Evolutionary conservation across 2,329 filamentous ascomycete genomes (phyloP).

Genomic region (Colletotrichum sidae): DNA sequence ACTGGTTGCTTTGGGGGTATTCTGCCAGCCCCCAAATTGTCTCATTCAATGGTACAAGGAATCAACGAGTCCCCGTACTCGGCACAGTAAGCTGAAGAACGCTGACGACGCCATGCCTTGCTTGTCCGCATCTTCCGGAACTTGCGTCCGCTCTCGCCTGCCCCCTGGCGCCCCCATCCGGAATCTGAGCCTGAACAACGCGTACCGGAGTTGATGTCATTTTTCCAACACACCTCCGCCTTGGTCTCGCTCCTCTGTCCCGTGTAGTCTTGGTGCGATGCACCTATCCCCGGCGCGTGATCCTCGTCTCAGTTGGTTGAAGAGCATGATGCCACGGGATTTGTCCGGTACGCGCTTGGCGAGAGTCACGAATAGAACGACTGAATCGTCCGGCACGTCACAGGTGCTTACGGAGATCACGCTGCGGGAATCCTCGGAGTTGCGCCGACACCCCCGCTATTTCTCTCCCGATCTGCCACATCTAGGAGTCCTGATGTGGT

Average conservation of each 20-base stretch:
- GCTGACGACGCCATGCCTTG: conserved; percentile 30
- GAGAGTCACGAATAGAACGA: neutral
- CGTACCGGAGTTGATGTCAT: conserved; percentile 34
- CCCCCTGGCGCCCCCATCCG: conserved; percentile 27
- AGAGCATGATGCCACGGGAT: conserved; percentile 16
- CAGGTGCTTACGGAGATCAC: too few relatives aligned
- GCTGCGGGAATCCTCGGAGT: conserved; percentile 16
- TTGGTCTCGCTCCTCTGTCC: conserved; percentile 23
- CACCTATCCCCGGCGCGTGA: conserved; percentile 18
- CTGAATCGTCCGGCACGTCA: neutral
- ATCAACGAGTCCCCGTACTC: too few relatives aligned
- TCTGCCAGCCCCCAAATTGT: too few relatives aligned
- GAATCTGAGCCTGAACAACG: conserved; percentile 24
- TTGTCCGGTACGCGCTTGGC: conserved; percentile 23
- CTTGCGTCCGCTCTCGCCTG: conserved; percentile 28
- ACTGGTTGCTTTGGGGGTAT: neutral
- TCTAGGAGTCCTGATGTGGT: conserved; percentile 10
- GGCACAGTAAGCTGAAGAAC: conserved; percentile 22
- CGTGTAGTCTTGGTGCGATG: conserved; percentile 27
- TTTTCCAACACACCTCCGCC: conserved; percentile 35
- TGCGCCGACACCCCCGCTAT: conserved; percentile 14
- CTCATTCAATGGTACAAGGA: too few relatives aligned
- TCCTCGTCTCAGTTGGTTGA: neutral
- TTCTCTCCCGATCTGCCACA: neutral
- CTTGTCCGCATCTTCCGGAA: conserved; percentile 32